Base-by-base conservation (phyloP, 371 early-diverging fungal species). In the Mortierella sp. region DNA sequence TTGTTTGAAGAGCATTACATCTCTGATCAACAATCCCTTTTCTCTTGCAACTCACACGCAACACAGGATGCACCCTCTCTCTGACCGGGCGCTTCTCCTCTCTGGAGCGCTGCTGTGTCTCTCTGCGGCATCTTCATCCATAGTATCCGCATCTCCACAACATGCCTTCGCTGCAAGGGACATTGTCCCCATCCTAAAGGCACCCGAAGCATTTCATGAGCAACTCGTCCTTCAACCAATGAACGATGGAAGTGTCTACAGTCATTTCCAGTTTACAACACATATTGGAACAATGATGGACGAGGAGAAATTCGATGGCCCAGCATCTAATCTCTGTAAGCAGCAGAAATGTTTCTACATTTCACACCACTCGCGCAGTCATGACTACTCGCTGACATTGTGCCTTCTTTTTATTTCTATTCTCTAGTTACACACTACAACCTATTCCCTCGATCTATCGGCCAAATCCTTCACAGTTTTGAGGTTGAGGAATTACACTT, bases 381-480 rank as follows among this genome's bases (percentile, higher is more conserved):
- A 12, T 24, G n/a, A 55, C 57, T 26, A 57, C 22, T 26, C 2
- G 9, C 49, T 47, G 37, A 32, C 10, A 62, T 10, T 39, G 10
- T n/a, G n/a, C 62, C 4, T 28, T 22, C n/a, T 14, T 58, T 26
- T 18, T 24, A 57, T 55, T 66, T 47, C 52, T 59, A 20, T 49
- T 61, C 32, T 43, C 26, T 76, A 90, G 91, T 89, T 57, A 85
- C 88, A 51, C 92, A 94, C 81, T 95, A 94, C 83, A 88, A 90
- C 43, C 73, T 94, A 40, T 94, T 94, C 72, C 95, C 96, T 63
- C 94, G 97, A 55, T 88, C 93, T 3, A 90, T 98, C 61, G 97
- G 95, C 20, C 94, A 97, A 72, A 90, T 97, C 26, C 85, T 95
- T 16, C 90, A 93, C 63, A 84, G 88, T 22, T 94, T 90, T 78